phyloP scores from a whole-genome alignment of 1,139 yeast species.

The Scheffersomyces segobiensis region DNA sequence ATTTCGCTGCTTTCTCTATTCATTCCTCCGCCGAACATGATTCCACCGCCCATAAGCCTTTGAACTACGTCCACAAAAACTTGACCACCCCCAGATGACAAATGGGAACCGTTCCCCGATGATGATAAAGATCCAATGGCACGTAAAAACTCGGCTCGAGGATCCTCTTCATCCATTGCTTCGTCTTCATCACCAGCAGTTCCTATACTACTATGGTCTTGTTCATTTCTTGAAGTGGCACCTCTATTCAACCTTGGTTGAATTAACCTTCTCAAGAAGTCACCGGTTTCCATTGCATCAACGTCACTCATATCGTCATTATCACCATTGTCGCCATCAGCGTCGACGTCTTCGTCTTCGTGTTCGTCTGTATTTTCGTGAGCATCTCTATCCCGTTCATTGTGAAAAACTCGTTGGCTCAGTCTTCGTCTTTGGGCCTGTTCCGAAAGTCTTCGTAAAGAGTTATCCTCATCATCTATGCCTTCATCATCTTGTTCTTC shows the following conservation, averaged over 20 bases:
- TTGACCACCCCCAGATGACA: slow-evolving; percentile 7
- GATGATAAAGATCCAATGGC: slow-evolving; percentile 26
- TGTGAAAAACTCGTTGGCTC: slow-evolving; percentile 4
- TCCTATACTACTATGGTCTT: neutral
- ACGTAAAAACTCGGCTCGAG: slow-evolving; percentile 28
- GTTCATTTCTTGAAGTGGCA: neutral
- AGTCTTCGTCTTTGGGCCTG: slow-evolving; percentile 12
- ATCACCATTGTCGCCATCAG: slow-evolving; percentile 15
- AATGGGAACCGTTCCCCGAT: slow-evolving; percentile 1
- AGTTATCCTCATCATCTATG: slow-evolving; percentile 9
- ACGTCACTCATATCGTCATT: slow-evolving; percentile 20
- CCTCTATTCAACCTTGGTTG: slow-evolving; percentile 5
- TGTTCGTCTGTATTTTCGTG: slow-evolving; percentile 20
- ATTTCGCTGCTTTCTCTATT: slow-evolving; percentile 31
- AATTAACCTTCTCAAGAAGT: slow-evolving; percentile 24
- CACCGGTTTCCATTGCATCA: slow-evolving; percentile 22
- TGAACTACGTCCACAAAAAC: slow-evolving; percentile 40
- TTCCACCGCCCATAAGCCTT: slow-evolving; percentile 37
- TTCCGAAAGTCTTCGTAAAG: slow-evolving; percentile 12
- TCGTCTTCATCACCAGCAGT: slow-evolving; percentile 7
- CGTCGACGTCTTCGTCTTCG: slow-evolving; percentile 15
- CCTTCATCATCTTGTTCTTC: neutral
- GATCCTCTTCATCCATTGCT: slow-evolving; percentile 22
- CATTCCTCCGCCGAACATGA: slow-evolving; percentile 31
- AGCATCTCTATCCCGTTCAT: slow-evolving; percentile 18